A percentile compares a stretch with the other conserved stretches of the same genome.
phyloP scores from a whole-genome alignment of 352 stramenopile genomes.

The Globisporangium emineosum region DNA sequence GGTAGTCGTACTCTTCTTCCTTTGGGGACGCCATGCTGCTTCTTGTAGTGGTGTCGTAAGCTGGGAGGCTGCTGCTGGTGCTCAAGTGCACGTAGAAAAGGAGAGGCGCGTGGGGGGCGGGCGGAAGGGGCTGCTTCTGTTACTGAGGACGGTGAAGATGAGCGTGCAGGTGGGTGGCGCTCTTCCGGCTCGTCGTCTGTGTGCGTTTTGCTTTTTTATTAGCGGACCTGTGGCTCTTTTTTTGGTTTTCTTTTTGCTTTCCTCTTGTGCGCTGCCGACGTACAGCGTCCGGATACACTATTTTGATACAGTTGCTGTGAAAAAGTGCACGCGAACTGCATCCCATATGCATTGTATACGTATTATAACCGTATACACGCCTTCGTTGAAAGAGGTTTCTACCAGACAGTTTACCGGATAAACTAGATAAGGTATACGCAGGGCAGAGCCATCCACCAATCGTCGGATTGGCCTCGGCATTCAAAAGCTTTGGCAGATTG shows the following conservation, averaged over 20 bases:
- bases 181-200: constrained; percentile 9
- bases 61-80: background rate
- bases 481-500: constrained; percentile 4
- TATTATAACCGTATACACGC: background rate
- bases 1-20: constrained; percentile 89
- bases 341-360: background rate
- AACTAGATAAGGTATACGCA: constrained; percentile 5
- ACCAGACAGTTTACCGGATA: background rate
- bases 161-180: background rate
- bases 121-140: constrained; percentile 10
- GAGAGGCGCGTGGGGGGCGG: constrained; percentile 20
- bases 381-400: background rate
- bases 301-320: too few relatives aligned
- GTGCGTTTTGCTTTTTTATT: constrained; percentile 21
- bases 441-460: constrained; percentile 15
- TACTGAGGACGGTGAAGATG: background rate
- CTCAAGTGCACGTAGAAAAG: background rate
- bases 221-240: constrained; percentile 10
- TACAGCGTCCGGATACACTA: constrained; percentile 1
- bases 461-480: constrained; percentile 1
- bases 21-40: constrained; percentile 72
- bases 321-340: background rate
- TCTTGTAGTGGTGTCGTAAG: background rate
- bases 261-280: background rate
- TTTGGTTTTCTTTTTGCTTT: constrained; percentile 9